phyloP scores from a whole-genome alignment of 1,284 basidiomycete species.

The Melanopsichium pennsylvanicum region DNA sequence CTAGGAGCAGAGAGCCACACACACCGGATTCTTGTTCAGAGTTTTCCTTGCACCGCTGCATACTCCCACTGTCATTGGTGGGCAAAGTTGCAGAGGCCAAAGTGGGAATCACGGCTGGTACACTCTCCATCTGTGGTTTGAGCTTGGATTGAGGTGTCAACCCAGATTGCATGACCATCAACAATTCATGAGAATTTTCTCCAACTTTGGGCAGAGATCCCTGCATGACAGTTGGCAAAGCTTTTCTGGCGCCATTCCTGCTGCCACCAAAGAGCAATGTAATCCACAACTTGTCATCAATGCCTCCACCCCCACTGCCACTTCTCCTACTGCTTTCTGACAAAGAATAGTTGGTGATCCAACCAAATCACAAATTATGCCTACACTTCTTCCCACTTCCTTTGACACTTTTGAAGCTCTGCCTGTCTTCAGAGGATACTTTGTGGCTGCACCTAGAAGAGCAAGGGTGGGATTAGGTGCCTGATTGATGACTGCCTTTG shows the following conservation, averaged over 20 bases:
- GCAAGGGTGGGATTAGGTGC: constrained; percentile 16
- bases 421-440: constrained; percentile 23
- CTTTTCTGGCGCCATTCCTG: constrained; percentile 3
- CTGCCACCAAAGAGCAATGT: constrained; percentile 14
- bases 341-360: constrained; percentile 15
- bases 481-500: constrained; percentile 13
- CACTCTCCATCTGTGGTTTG: neutral
- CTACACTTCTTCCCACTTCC: constrained; percentile 15
- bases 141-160: constrained; percentile 2
- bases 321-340: constrained; percentile 14
- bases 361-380: constrained; percentile 15
- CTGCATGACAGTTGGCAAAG: neutral
- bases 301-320: constrained; percentile 12
- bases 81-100: constrained; percentile 20
- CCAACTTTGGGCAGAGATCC: constrained; percentile 4
- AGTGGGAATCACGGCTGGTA: constrained; percentile 20
- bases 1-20: constrained; percentile 8
- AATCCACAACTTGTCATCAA: constrained; percentile 29
- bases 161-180: constrained; percentile 4
- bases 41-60: constrained; percentile 1
- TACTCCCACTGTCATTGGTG: constrained; percentile 14
- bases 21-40: neutral
- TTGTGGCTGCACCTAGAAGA: constrained; percentile 18
- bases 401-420: constrained; percentile 16
- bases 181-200: neutral